Evolutionary conservation across 2,329 filamentous ascomycete species (phyloP), one percentile per base, ranked within the genome.

Genomic region (Zarea fungicola): DNA sequence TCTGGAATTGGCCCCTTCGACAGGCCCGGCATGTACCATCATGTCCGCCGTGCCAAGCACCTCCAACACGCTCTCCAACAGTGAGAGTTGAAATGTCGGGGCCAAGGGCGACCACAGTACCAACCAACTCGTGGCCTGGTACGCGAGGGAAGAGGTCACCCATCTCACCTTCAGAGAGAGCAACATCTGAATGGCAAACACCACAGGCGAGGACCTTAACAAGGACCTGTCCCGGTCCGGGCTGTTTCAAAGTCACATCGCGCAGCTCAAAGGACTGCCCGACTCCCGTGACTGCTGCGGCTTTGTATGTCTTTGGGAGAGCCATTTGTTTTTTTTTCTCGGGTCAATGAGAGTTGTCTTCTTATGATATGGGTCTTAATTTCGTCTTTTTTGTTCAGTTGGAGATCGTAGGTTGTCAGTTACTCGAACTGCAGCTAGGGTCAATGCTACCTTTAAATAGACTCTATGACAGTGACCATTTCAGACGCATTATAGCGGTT

Each of bases 191-290:
- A 62, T 82, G 83, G 64, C 86, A 90, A 42, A 90, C 77, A 37
- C 86, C 86, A 56, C 81, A 87, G 6, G 85, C 85, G 6, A 82
- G 69, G 3, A 88, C 77, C 62, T 88, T 88, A 63, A 88, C 74
- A 19, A 89, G 75, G 2, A 90, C 68, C 58, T 88, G 72, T n/a
- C 77, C 75, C 0, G 70, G 61, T 6, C 72, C 65, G 1, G 84
- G 84, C 29, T 70, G 61, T 50, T 75, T 71, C 36, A 89, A 71
- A 18, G 76, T 70, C 4, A 84, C 60, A 3, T 87, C 77, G 54
- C 81, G 75, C 53, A 89, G 67, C 3, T 66, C 66, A 54, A 85
- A 71, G 1, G 79, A 74, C 4, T 65, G 66, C 49, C 75, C 73
- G 21, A 67, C 62, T 49, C 73, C 69, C 49, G 77, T 74, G 55